These are phyloP conservation scores for Suillus sp. DNA, from an alignment of 768 basidiomycete species.

Conservation along the genomic window DNA sequence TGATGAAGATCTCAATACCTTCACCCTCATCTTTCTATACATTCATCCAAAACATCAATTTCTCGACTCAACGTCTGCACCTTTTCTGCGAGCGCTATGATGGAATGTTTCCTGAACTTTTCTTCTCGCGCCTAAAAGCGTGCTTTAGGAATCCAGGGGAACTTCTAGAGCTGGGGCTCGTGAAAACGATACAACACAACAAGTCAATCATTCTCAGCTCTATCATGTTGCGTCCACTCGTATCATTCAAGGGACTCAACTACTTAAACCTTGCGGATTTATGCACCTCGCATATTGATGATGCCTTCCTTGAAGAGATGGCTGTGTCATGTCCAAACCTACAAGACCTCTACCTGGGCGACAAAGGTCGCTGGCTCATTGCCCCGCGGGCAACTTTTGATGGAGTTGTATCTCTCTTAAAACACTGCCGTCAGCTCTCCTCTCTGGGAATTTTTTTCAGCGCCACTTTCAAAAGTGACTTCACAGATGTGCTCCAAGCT, in stretches of 20 bases:
- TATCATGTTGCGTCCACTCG: neutral
- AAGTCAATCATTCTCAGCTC: neutral
- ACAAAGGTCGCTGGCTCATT: neutral
- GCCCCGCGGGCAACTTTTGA: neutral
- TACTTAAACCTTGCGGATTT: neutral
- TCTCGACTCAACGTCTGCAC: conserved; percentile 5
- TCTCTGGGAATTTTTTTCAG: conserved; percentile 4
- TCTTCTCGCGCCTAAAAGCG: neutral
- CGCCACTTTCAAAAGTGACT: neutral
- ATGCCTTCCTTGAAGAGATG: neutral
- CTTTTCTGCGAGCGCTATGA: neutral
- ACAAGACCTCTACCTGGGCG: neutral
- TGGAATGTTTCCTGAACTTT: neutral
- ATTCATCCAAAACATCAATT: neutral
- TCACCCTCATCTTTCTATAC: neutral
- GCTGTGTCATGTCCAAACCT: neutral
- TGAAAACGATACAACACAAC: neutral
- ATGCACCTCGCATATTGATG: neutral
- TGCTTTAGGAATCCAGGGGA: neutral
- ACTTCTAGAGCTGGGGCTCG: neutral
- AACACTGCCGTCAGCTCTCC: neutral
- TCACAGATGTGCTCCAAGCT: neutral
- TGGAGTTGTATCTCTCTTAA: neutral
- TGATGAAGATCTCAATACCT: neutral
- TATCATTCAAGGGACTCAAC: conserved; percentile 1